phyloP scores from a whole-genome alignment of 2,329 filamentous ascomycete genomes.

The Coleophoma crateriformis region DNA sequence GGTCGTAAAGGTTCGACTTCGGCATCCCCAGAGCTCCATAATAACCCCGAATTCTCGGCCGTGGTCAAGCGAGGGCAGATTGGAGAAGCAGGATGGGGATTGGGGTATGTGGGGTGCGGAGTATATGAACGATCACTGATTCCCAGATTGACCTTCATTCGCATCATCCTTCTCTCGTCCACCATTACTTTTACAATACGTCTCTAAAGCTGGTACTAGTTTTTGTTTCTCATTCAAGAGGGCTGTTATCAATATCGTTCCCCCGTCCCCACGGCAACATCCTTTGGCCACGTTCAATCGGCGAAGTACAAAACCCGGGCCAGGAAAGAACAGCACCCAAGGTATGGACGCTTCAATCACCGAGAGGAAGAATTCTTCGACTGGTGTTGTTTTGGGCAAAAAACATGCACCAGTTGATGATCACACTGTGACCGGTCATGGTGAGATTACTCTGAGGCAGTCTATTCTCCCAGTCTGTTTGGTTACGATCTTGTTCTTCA shows the following conservation, averaged over 20 bases:
- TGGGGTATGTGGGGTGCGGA: not conserved
- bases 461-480: slow-evolving; percentile 35
- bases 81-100: not conserved
- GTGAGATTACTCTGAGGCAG: slow-evolving; percentile 64
- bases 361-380: not conserved
- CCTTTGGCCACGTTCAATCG: too few species aligned
- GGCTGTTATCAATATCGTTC: not conserved
- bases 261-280: too few species aligned
- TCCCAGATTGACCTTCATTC: not conserved
- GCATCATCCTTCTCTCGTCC: not conserved
- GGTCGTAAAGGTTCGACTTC: not conserved
- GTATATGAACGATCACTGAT: not conserved
- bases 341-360: not conserved
- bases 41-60: not conserved
- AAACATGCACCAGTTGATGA: slow-evolving; percentile 45
- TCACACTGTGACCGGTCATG: slow-evolving; percentile 56
- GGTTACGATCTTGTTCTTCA: slow-evolving; percentile 75
- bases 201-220: not conserved
- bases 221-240: not conserved
- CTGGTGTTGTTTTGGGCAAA: not conserved
- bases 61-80: not conserved
- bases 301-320: not conserved
- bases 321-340: not conserved
- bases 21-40: not conserved
- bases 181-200: not conserved